These are phyloP conservation scores for Blastobotrys illinoisensis DNA, from an alignment of 1,139 yeast species.

Conservation along the genomic window DNA sequence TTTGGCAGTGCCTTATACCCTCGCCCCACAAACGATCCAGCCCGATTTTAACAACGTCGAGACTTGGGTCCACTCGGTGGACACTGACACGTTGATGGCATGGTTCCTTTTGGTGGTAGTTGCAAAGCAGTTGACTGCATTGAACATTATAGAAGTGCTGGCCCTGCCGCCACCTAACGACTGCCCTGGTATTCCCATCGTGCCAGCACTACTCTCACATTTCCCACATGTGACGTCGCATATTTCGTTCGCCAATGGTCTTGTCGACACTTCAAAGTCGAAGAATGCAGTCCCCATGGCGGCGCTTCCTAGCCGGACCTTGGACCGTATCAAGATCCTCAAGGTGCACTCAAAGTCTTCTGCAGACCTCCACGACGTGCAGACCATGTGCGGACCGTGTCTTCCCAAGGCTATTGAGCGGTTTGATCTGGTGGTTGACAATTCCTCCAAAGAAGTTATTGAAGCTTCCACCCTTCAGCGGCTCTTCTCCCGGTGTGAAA, in stretches of 20 bases:
- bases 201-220: constrained; percentile 5
- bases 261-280: not conserved
- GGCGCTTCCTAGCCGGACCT: not conserved
- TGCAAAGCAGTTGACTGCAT: constrained; percentile 3
- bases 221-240: constrained; percentile 9
- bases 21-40: not conserved
- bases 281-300: not conserved
- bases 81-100: constrained; percentile 1
- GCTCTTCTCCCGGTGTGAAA: constrained; percentile 9
- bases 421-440: constrained; percentile 12
- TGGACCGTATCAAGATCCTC: constrained; percentile 12
- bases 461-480: constrained; percentile 7
- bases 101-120: constrained; percentile 5
- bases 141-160: constrained; percentile 10
- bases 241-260: constrained; percentile 2
- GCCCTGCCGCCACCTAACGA: not conserved
- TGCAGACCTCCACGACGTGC: constrained; percentile 8
- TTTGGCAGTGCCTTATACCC: not conserved
- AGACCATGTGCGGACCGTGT: constrained; percentile 7
- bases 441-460: constrained; percentile 1
- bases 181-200: not conserved
- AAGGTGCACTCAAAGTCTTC: constrained; percentile 8
- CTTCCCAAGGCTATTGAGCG: constrained; percentile 12
- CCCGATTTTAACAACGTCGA: not conserved
- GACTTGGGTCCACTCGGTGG: not conserved